phyloP scores from a whole-genome alignment of 257 asterid species.

The Solanum gracilifrons region DNA sequence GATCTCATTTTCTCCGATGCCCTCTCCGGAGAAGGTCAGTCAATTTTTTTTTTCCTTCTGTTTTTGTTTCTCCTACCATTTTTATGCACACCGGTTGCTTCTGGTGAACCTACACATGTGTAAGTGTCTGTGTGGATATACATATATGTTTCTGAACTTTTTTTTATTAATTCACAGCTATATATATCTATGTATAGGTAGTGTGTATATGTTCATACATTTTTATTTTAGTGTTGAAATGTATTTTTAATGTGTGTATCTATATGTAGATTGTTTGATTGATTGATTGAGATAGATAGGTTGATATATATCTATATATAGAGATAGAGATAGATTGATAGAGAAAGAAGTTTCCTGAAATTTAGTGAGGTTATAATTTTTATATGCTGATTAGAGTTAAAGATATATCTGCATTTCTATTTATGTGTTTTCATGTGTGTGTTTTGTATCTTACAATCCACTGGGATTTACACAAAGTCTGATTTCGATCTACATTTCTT shows the following conservation, averaged over 20 bases:
- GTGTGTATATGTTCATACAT: background rate
- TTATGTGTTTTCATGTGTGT: background rate
- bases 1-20: conserved; percentile 74
- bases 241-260: background rate
- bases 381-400: background rate
- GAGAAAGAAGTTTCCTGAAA: background rate
- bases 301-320: background rate
- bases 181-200: background rate
- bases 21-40: conserved; percentile 50
- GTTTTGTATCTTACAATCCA: background rate
- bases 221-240: background rate
- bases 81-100: background rate
- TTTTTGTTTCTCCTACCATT: background rate
- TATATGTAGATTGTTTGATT: background rate
- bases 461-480: background rate
- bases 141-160: background rate
- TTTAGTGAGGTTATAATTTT: background rate
- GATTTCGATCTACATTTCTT: background rate
- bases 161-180: background rate
- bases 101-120: background rate
- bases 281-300: background rate
- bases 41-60: background rate
- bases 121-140: background rate
- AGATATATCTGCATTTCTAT: background rate
- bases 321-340: background rate